Base-by-base conservation (phyloP, 306 rosid species). In the Gastrolobium bilobum region DNA sequence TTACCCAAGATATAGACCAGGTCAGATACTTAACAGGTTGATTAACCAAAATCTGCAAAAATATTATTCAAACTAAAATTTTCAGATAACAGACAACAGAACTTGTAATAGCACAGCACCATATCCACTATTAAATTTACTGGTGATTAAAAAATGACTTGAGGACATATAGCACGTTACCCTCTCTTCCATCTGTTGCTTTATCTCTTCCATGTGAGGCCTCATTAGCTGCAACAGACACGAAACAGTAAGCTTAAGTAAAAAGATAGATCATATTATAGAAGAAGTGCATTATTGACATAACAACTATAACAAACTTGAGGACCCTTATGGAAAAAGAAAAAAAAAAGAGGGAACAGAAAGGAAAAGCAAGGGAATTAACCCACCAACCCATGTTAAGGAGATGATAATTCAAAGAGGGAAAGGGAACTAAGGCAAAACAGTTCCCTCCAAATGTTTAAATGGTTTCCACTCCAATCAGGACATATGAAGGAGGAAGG, bases 121-220 rank as follows among this genome's bases (percentile, higher is more conserved):
- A 77, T 51, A 47, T 56, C 52, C 29, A 48, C 51, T 10, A 60
- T 46, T 20, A 20, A 20, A 20, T 20, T 20, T 52, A 35, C 3
- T 2, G 11, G 51, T 52, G 68, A 50, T 57, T 30, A 56, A 68
- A 56, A 78, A 76, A 75, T 38, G 26, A 77, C 52, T 53, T 56
- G 58, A 44, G 37, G 67, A 66, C 56, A 48, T 56, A 54, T 44
- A 43, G 84, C 29, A 78, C 44, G 83, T 79, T 91, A 95, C 99
- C 94, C 83, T 79, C 26, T 86, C 85, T 2, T 87, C 71, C 84
- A 95, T 87, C 79, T 83, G 53, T 38, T 83, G 73, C 85, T 79
- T 90, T 69, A 88, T 70, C 38, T 86, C 88, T 78, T 89, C 94
- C 78, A 95, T 75, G 65, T 57, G 94, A 13, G 97, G 97, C 84